phyloP scores from a whole-genome alignment of 164 flowering plant species.

The Annona squamosa region DNA sequence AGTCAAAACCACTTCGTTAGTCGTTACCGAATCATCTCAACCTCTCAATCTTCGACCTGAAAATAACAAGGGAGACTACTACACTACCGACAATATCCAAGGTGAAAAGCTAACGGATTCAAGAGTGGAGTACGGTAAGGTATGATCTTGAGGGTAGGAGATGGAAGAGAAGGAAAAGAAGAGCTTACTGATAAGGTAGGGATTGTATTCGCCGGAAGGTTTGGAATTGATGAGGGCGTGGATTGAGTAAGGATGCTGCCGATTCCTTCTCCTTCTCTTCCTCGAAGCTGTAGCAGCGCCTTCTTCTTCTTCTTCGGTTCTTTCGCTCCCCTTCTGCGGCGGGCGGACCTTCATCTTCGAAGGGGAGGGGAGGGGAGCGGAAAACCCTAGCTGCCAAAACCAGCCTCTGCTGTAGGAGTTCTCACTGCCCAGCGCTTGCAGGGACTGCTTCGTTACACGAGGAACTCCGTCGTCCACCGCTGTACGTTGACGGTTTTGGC shows the following conservation, averaged over 20 bases:
- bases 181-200: conserved; percentile 30
- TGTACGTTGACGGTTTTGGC: too few relatives aligned
- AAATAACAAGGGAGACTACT: too few relatives aligned
- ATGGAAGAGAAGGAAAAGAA: background rate
- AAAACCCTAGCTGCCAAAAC: conserved; percentile 6
- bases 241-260: conserved; percentile 59
- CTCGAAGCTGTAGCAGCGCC: conserved; percentile 17
- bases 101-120: background rate
- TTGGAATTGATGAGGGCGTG: conserved; percentile 70
- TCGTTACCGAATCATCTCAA: background rate
- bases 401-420: background rate
- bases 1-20: background rate
- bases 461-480: too few relatives aligned
- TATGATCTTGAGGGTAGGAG: background rate
- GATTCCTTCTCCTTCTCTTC: conserved; percentile 28
- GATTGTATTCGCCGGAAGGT: conserved; percentile 39
- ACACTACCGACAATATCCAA: background rate
- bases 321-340: background rate
- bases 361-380: background rate
- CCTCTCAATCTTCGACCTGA: background rate
- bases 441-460: too few relatives aligned
- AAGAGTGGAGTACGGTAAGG: background rate
- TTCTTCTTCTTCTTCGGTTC: conserved; percentile 5
- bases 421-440: too few relatives aligned
- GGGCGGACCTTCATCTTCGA: conserved; percentile 20